phyloP scores from a whole-genome alignment of 73 alveolate genomes.

The Tetrahymena elliotti region DNA sequence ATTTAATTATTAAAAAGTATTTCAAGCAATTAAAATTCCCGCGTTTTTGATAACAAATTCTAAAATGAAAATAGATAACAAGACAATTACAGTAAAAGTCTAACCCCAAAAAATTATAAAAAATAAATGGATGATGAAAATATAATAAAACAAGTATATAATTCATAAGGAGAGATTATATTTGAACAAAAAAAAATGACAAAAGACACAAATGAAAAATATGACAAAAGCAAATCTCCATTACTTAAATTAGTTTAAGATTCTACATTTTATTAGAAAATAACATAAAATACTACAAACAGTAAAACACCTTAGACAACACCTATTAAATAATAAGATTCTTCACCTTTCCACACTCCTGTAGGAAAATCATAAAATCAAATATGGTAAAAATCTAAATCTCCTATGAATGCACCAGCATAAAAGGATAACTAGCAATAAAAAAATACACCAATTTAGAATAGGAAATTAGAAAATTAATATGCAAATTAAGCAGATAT shows the following conservation, averaged over 20 bases:
- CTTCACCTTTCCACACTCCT: neutral
- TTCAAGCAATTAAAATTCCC: neutral
- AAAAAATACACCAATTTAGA: neutral
- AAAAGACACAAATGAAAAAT: neutral
- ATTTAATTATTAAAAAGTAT: neutral
- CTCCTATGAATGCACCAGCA: neutral
- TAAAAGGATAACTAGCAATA: neutral
- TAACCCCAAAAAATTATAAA: neutral
- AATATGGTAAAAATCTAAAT: neutral
- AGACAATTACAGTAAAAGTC: neutral
- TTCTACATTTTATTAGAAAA: neutral
- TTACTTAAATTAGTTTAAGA: neutral
- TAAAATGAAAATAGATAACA: neutral
- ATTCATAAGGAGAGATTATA: neutral
- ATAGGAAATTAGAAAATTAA: neutral
- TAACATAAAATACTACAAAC: neutral
- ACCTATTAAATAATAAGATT: neutral
- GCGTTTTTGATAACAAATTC: neutral
- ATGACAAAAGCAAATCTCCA: neutral
- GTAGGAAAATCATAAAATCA: neutral
- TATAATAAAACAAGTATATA: neutral
- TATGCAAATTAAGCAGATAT: neutral
- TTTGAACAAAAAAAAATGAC: neutral
- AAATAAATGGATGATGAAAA: neutral
- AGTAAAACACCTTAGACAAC: neutral